Evolutionary conservation across 306 rosid species (phyloP), one percentile per base, ranked within the genome.

Genomic region (Trichosanthes truncata): DNA sequence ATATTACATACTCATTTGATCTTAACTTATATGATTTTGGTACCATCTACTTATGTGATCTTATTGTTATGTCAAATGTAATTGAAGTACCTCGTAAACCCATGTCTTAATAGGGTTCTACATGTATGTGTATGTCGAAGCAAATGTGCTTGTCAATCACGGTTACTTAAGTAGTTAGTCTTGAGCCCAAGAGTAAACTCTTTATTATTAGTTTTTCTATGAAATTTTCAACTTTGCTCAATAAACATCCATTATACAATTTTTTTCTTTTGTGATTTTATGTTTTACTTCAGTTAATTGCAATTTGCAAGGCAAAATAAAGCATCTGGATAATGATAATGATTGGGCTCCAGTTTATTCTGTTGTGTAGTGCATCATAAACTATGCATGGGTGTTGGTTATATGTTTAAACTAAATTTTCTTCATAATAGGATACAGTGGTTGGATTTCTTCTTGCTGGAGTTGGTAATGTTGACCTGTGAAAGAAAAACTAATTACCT

Each of bases 381-480:
- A 20, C 61, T 76, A 74, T 75, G 36, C 71, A 74, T 23, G 51
- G 35, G 5, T 76, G 1, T 56, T 40, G 45, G 53, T 57, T 71
- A 8, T 59, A 26, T 61, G 45, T 49, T 49, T 25, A 14, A 71
- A 48, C 49, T 80, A 36, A 29, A 26, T 62, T 43, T 52, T 36
- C 35, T 20, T 71, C 25, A 6, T 84, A 63, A 69, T 85, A 93
- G 97, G 99, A 93, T 81, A 95, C 99, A 9, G 82, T 95, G 46
- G 93, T 92, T 78, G 97, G 99, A 79, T 93, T 95, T 85, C 92
- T 95, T 85, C 85, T 95, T 78, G 99, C 97, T 74, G 97, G 99
- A 83, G 99, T 95, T 79, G 99, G 98, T 63, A 89, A 94, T 21
- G 97, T 94, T 43, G 97, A 94, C 89, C 79, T 94, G 82, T 87